These are phyloP conservation scores for Microstroma glucosiphilum DNA, from an alignment of 1,284 basidiomycete species.

Conservation along the genomic window DNA sequence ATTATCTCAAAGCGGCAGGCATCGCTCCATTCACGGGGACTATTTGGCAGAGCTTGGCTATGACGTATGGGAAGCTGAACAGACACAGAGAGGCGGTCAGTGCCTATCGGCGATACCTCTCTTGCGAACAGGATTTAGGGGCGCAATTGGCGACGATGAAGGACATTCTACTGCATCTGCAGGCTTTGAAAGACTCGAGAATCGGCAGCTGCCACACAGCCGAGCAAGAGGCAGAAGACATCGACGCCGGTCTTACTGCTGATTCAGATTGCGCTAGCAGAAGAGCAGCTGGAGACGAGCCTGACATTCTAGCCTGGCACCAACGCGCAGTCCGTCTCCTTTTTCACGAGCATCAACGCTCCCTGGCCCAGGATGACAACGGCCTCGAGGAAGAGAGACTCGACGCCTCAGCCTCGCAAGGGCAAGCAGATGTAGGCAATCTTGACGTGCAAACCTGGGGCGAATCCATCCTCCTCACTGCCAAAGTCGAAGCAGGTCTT, in stretches of 20 bases:
- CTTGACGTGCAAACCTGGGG: slow-evolving; percentile 1
- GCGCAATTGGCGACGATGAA: slow-evolving; percentile 31
- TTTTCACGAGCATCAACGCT: neutral
- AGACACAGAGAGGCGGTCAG: slow-evolving; percentile 33
- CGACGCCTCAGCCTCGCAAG: neutral
- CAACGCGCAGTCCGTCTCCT: neutral
- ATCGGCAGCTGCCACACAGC: neutral
- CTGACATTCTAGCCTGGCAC: neutral
- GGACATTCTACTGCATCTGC: slow-evolving; percentile 18
- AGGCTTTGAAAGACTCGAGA: neutral
- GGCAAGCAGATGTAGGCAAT: neutral
- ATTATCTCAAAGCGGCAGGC: slow-evolving; percentile 91
- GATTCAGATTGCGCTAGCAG: neutral
- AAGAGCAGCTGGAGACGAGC: neutral
- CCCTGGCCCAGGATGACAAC: neutral
- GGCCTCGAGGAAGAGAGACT: neutral
- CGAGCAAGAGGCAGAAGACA: neutral
- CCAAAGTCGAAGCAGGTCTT: slow-evolving; percentile 13
- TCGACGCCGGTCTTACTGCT: neutral
- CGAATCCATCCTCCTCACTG: slow-evolving; percentile 6
- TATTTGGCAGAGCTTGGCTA: slow-evolving; percentile 89
- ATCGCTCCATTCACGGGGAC: slow-evolving; percentile 84
- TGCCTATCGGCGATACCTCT: slow-evolving; percentile 46
- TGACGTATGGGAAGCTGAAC: slow-evolving; percentile 82
- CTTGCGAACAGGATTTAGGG: slow-evolving; percentile 32